Conservation (phyloP, 2,329 filamentous ascomycete species). For the Hymenoscyphus albidus region DNA sequence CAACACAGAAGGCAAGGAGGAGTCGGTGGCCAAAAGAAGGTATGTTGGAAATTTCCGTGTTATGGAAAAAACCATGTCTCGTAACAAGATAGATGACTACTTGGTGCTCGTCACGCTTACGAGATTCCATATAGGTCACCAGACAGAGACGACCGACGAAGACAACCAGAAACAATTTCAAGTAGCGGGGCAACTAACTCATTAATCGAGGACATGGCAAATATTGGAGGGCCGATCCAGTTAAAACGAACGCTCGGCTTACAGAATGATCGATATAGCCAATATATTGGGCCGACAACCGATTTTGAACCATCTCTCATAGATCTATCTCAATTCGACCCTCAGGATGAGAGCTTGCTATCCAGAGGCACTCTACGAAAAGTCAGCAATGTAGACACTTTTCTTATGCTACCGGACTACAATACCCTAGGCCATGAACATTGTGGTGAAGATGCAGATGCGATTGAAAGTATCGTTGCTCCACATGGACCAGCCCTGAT, state of each 20-base stretch:
- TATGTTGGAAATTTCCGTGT: slow-evolving; percentile 37
- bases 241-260: slow-evolving; percentile 70
- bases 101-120: slow-evolving; percentile 21
- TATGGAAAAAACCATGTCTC: not conserved
- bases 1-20: slow-evolving; percentile 53
- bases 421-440: slow-evolving; percentile 69
- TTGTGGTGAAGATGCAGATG: slow-evolving; percentile 62
- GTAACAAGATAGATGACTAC: slow-evolving; percentile 13
- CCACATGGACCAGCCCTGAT: slow-evolving; percentile 74
- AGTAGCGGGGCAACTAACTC: slow-evolving; percentile 60
- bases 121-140: slow-evolving; percentile 47
- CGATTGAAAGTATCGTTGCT: slow-evolving; percentile 71
- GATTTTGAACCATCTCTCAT: slow-evolving; percentile 82
- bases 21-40: slow-evolving; percentile 65
- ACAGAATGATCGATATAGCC: slow-evolving; percentile 73
- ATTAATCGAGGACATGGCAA: slow-evolving; percentile 66
- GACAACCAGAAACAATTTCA: slow-evolving; percentile 55
- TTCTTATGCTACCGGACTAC: slow-evolving; percentile 73
- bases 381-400: slow-evolving; percentile 74
- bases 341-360: slow-evolving; percentile 73
- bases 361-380: slow-evolving; percentile 66
- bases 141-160: slow-evolving; percentile 50
- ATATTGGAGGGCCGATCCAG: slow-evolving; percentile 62
- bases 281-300: slow-evolving; percentile 79
- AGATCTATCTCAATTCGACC: slow-evolving; percentile 75